Evolutionary conservation across 2,329 filamentous ascomycete species (phyloP).

Genomic region (Diaporthe sp.): DNA sequence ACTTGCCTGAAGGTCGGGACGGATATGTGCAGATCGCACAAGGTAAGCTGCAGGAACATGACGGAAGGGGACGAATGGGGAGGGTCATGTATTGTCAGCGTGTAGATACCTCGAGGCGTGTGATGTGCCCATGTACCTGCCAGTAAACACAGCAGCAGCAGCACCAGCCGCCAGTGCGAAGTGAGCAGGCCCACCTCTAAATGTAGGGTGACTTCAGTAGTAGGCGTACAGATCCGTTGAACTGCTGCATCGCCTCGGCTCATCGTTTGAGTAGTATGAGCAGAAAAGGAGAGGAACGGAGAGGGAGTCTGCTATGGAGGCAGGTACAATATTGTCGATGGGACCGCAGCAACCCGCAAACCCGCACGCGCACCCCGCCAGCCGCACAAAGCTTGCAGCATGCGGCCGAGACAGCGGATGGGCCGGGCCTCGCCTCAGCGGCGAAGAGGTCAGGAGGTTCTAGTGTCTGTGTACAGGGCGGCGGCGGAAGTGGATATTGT

Average conservation of each 20-base stretch:
- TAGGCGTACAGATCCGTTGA: not conserved
- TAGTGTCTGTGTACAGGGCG: conserved; percentile 5
- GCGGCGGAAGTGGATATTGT: conserved; percentile 18
- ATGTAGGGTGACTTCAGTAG: not conserved
- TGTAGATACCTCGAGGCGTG: conserved; percentile 2
- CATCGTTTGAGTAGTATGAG: not conserved
- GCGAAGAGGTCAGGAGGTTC: conserved; percentile 5
- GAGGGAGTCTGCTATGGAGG: not conserved
- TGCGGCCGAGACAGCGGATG: conserved; percentile 39
- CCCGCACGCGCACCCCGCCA: not conserved
- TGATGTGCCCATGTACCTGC: conserved; percentile 3
- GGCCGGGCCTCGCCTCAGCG: conserved; percentile 30
- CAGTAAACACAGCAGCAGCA: not conserved
- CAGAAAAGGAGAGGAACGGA: not conserved
- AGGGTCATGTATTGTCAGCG: conserved; percentile 10
- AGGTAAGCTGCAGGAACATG: conserved; percentile 35
- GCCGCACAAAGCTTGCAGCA: conserved; percentile 31
- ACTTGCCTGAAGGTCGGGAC: not conserved
- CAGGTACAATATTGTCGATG: not conserved
- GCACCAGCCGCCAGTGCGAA: not conserved
- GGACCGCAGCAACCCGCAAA: not conserved
- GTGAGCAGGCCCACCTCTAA: not conserved
- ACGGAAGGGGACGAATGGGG: not conserved
- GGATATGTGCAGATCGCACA: conserved; percentile 31
- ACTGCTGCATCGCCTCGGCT: not conserved